Evolutionary conservation across 768 basidiomycete genomes (phyloP), one percentile per base, ranked within the genome.

Genomic region (Russula lepida): DNA sequence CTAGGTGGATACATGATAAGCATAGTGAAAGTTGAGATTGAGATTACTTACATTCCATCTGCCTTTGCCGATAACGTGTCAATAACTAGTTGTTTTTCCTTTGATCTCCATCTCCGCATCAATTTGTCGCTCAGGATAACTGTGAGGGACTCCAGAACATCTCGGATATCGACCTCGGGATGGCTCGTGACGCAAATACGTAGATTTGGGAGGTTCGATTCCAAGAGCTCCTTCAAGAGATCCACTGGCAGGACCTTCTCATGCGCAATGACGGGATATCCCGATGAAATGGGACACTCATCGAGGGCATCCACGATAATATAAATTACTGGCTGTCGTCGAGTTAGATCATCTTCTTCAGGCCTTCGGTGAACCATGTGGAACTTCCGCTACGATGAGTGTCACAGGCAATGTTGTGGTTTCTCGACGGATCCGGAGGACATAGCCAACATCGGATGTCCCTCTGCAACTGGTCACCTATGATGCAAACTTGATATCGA

Each of bases 261-360:
- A 2, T 44, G 47, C 3, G 44, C 3, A 17, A 27, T 12, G 6
- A 19, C 28, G 6, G 44, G 44, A 44, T 47, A 17, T 4, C 51
- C 51, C 9, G 43, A 32, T 1, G 33, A 30, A 4, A 30, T 37
- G 6, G 59, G 59, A 48, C 53, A 60, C 35, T 60, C 53, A 30
- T 60, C 59, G 25, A 60, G 25, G 3, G 53, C 59, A 27, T 60
- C 59, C 25, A 49, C 3, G 2, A 54, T 37, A 4, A 59, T 21
- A 25, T 44, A 59, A 2, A 51, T 9, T 3, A 17, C 11, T 6
- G 17, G 8, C 52, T 23, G 17, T 27, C 4, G 11, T 1, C 13
- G 19, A 55, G 23, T 35, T 25, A 9, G 3, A 60, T 19, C n/a
- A 48, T 37, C 8, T 60, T 21, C 12, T 47, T 37, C 19, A 60